phyloP scores from a whole-genome alignment of 257 asterid genomes.

The Linderniella brevidens region DNA sequence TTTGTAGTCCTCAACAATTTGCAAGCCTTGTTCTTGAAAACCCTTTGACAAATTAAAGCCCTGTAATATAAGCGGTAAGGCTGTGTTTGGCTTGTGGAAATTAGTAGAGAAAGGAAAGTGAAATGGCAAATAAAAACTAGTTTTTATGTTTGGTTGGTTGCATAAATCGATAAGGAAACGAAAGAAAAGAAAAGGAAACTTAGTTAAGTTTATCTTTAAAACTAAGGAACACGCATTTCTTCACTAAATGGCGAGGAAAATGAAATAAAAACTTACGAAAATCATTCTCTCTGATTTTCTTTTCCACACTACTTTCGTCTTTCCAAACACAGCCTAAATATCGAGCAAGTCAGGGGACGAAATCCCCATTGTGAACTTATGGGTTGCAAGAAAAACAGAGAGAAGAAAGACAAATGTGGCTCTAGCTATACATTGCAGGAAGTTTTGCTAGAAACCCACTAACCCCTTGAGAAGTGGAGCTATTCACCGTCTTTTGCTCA shows the following conservation, averaged over 20 bases:
- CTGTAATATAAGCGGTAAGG: conserved; percentile 17
- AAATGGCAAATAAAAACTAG: not conserved
- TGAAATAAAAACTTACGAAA: too few species aligned
- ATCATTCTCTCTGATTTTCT: too few species aligned
- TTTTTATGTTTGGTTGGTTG: not conserved
- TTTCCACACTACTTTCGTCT: too few species aligned
- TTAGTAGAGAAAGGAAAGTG: not conserved
- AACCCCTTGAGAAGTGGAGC: conserved; percentile 50
- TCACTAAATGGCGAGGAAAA: too few species aligned
- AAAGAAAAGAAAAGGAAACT: too few species aligned
- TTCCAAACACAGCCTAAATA: too few species aligned
- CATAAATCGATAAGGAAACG: too few species aligned
- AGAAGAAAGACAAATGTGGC: not conserved
- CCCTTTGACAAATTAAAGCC: conserved; percentile 27
- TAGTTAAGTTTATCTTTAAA: too few species aligned
- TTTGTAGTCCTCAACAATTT: conserved; percentile 46
- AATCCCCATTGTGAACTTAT: too few species aligned
- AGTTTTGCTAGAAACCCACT: conserved; percentile 1
- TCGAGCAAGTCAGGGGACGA: too few species aligned
- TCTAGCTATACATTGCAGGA: not conserved
- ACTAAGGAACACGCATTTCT: too few species aligned
- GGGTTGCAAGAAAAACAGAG: too few species aligned
- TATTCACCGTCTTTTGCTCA: conserved; percentile 31
- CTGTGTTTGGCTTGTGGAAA: not conserved
- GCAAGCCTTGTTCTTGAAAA: conserved; percentile 42